These are phyloP conservation scores for Exidia glandulosa DNA, from an alignment of 768 basidiomycete species.

Conservation along the genomic window DNA sequence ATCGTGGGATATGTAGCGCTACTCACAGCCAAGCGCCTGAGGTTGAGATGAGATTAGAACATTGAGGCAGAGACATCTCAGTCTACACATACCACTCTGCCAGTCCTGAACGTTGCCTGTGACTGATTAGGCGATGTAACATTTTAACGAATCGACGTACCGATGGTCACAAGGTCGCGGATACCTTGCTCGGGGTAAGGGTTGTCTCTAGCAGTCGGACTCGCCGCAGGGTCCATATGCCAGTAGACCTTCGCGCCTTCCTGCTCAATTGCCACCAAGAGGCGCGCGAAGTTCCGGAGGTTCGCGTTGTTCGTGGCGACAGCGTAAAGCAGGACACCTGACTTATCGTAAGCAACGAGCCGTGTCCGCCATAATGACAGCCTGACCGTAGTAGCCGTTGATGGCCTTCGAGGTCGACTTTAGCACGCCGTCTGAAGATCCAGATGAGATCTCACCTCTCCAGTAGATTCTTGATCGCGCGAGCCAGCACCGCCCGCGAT, in stretches of 20 bases:
- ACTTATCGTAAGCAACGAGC: too few species aligned
- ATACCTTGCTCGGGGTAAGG: slow-evolving; percentile 23
- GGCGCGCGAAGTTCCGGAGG: slow-evolving; percentile 22
- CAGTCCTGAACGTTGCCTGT: slow-evolving; percentile 24
- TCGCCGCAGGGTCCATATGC: slow-evolving; percentile 25
- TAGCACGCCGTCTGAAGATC: neutral
- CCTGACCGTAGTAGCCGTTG: slow-evolving; percentile 28
- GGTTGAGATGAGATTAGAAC: too few species aligned
- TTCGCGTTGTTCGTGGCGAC: slow-evolving; percentile 20
- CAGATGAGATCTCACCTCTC: slow-evolving; percentile 10
- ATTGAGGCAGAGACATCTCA: too few species aligned
- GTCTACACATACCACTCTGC: slow-evolving; percentile 23
- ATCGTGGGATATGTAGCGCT: neutral
- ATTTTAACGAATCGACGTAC: neutral
- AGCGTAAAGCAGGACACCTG: slow-evolving; percentile 23
- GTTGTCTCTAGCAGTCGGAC: slow-evolving; percentile 21
- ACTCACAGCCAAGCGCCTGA: slow-evolving; percentile 23
- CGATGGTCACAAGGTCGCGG: slow-evolving; percentile 22
- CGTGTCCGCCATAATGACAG: too few species aligned
- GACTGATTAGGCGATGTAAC: neutral
- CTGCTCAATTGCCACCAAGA: slow-evolving; percentile 24
- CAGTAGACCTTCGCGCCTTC: slow-evolving; percentile 25
- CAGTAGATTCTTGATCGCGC: slow-evolving; percentile 24
- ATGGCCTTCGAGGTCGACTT: slow-evolving; percentile 10
- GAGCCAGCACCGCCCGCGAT: slow-evolving; percentile 24